Base-by-base conservation (phyloP, 805 yeast genomes). In the Sungouiozyma ichnusensis region DNA sequence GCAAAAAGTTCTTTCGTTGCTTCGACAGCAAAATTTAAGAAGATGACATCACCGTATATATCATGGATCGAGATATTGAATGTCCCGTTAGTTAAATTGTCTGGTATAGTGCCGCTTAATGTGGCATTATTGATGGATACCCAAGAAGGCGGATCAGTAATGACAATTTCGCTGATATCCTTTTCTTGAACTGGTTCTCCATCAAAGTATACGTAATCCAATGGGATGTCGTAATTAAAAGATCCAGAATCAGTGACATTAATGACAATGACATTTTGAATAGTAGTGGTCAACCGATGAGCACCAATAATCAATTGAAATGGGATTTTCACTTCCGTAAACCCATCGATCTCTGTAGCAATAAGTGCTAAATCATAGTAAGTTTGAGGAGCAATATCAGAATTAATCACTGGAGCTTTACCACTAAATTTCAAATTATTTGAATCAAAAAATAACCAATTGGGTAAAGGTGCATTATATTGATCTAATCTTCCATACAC, bases 391-490 rank as follows among this genome's bases (percentile, higher is more conserved):
- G 98, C 98, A 51, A 86, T 81, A 15, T 74, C 71, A 2, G 96
- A 84, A 50, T 85, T 81, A 27, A 85, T 85, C 6, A 81, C 69
- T 9, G 98, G 98, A 1, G 95, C 90, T 1, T 81, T 79, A 27
- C 98, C 98, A 35, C 77, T 69, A 62, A 87, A 90, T 16, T 83
- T 73, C 48, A 85, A 65, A 33, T 69, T 67, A 4, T 72, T 53
- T 2, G 69, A 52, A 54, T 86, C 79, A 57, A 90, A 92, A 41
- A 65, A 62, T 40, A 86, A 67, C 97, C 98, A 92, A 55, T 77
- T 81, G 33, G 98, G 98, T 43, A 92, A 69, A 2, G 98, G 90
- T 1, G 95, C 74, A 57, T 88, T 76, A 59, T 85, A 86, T 27
- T 50, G 51, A 13, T 70, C 64, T n/a, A 88, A 77, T 48, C 82